phyloP scores from a whole-genome alignment of 768 basidiomycete species.

The Hygrophoropsis aurantiaca region DNA sequence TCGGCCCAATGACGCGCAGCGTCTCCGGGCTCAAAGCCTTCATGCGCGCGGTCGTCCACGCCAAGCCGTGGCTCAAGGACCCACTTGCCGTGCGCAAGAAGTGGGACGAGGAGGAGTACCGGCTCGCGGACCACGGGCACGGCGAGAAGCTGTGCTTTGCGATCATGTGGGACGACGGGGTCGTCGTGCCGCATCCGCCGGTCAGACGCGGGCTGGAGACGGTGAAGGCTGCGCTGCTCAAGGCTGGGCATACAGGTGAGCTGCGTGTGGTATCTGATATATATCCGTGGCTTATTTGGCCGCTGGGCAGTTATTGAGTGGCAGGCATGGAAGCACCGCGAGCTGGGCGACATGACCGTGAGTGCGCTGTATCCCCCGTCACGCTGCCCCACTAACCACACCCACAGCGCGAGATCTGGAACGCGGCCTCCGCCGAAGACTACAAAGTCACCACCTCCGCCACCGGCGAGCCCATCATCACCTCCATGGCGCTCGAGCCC shows the following conservation, averaged over 20 bases:
- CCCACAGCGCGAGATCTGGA: conserved; percentile 40
- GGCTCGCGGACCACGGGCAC: conserved; percentile 54
- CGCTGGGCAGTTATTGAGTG: conserved; percentile 62
- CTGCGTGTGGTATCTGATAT: background rate
- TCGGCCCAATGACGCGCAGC: conserved; percentile 68
- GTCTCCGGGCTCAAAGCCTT: conserved; percentile 65
- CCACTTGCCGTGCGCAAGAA: conserved; percentile 54
- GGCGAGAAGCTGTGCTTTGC: conserved; percentile 55
- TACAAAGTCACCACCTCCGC: conserved; percentile 33
- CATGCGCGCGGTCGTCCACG: conserved; percentile 58
- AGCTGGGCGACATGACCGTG: conserved; percentile 44
- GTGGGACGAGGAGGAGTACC: conserved; percentile 63
- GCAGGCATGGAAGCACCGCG: conserved; percentile 53
- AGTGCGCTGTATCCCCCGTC: conserved; percentile 18
- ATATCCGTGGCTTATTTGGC: background rate
- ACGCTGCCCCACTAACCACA: background rate
- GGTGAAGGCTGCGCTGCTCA: conserved; percentile 53
- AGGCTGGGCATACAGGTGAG: conserved; percentile 66
- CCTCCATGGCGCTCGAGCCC: conserved; percentile 41
- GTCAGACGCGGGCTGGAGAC: conserved; percentile 57
- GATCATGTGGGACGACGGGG: conserved; percentile 67
- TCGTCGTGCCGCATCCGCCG: conserved; percentile 64
- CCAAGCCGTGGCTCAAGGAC: conserved; percentile 67
- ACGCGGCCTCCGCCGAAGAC: conserved; percentile 50
- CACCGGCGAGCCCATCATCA: conserved; percentile 56